phyloP scores from a whole-genome alignment of 257 asterid genomes.

The Solanum virginianum region DNA sequence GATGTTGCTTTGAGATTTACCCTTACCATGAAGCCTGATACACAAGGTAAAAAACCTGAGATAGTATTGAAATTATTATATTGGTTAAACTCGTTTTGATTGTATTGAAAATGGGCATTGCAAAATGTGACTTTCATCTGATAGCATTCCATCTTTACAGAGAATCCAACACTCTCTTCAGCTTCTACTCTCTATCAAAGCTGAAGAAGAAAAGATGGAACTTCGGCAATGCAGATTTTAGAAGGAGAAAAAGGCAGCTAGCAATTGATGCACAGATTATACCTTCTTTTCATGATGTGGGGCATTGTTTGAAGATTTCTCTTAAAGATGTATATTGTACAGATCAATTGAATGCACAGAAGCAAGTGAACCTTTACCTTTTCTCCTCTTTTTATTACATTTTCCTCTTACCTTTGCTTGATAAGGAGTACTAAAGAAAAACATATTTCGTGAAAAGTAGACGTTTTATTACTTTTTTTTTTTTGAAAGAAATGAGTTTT shows the following conservation, averaged over 20 bases:
- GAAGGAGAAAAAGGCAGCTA: conserved; percentile 59
- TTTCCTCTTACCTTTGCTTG: background rate
- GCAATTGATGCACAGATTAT: conserved; percentile 52
- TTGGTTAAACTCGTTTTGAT: background rate
- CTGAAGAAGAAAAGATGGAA: conserved; percentile 41
- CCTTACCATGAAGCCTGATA: background rate
- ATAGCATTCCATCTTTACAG: background rate
- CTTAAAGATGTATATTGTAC: conserved; percentile 31
- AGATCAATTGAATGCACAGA: background rate
- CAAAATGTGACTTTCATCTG: background rate
- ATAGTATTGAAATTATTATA: background rate
- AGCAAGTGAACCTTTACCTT: background rate
- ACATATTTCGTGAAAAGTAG: too few relatives aligned
- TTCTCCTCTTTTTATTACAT: background rate
- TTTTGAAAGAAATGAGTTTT: background rate
- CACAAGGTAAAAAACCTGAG: background rate
- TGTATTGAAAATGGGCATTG: background rate
- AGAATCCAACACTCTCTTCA: background rate
- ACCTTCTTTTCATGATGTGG: conserved; percentile 54
- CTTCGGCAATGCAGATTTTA: conserved; percentile 40
- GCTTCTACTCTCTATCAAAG: conserved; percentile 39
- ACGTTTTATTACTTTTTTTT: too few relatives aligned
- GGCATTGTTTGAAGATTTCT: conserved; percentile 62
- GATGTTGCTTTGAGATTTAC: background rate
- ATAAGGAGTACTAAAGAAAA: too few relatives aligned